Percentiles rank a stretch among this genome's conserved stretches.
These are phyloP conservation scores for Blastobotrys malaysiensis DNA, from an alignment of 1,139 yeast genomes.

Conservation along the genomic window DNA sequence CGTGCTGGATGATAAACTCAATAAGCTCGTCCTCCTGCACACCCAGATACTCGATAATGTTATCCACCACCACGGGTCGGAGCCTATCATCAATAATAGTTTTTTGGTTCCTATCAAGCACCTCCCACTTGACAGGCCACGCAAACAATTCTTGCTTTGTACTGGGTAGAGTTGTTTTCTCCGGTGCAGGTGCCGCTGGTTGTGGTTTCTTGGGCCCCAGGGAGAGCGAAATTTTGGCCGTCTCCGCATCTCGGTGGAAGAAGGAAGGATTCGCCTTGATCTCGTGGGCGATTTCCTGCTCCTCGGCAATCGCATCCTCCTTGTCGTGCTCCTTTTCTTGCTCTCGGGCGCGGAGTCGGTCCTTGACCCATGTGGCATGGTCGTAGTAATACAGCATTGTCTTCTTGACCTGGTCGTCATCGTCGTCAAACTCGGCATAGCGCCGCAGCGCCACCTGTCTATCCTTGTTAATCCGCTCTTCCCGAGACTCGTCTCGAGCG, in stretches of 20 bases:
- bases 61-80: slow-evolving; percentile 26
- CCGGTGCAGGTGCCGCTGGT: slow-evolving; percentile 7
- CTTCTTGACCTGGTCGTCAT: slow-evolving; percentile 17
- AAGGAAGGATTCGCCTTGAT: not conserved
- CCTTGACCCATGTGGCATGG: slow-evolving; percentile 32
- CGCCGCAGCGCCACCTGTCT: slow-evolving; percentile 19
- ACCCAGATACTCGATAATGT: slow-evolving; percentile 33
- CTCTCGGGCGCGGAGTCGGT: slow-evolving; percentile 24
- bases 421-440: slow-evolving; percentile 25
- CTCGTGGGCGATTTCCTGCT: slow-evolving; percentile 16
- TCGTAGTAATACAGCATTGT: slow-evolving; percentile 30
- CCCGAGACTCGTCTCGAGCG: slow-evolving; percentile 17
- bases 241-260: slow-evolving; percentile 5
- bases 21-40: slow-evolving; percentile 35
- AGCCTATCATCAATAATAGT: slow-evolving; percentile 22
- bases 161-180: not conserved
- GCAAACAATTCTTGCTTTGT: slow-evolving; percentile 20
- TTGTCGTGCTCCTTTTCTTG: slow-evolving; percentile 30
- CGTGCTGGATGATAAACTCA: slow-evolving; percentile 27
- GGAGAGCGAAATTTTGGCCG: slow-evolving; percentile 19
- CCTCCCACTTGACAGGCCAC: slow-evolving; percentile 28
- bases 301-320: slow-evolving; percentile 26
- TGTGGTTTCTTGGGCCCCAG: slow-evolving; percentile 8
- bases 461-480: slow-evolving; percentile 16
- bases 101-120: slow-evolving; percentile 16